A percentile compares a stretch with the other conserved stretches of the same genome.
These are phyloP conservation scores for Malassezia japonica DNA, from an alignment of 1,284 basidiomycete genomes.

Conservation along the genomic window DNA sequence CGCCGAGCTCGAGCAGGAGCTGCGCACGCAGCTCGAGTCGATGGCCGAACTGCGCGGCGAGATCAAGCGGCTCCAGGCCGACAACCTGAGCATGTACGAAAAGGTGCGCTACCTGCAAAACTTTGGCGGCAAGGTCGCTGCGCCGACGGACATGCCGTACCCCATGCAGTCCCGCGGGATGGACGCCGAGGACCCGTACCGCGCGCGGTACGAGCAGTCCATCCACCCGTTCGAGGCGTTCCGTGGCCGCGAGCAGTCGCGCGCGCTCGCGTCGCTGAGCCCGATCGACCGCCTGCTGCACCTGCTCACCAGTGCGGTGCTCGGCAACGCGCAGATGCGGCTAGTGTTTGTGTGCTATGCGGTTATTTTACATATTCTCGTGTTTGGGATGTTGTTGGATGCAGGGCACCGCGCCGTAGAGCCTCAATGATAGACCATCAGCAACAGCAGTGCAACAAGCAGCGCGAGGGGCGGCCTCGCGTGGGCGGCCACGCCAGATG, in stretches of 20 bases:
- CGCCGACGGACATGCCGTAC: slow-evolving; percentile 51
- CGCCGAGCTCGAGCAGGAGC: slow-evolving; percentile 87
- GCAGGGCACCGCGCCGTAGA: slow-evolving; percentile 15
- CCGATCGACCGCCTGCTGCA: slow-evolving; percentile 81
- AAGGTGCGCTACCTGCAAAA: slow-evolving; percentile 41
- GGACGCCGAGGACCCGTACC: slow-evolving; percentile 61
- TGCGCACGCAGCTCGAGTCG: slow-evolving; percentile 82
- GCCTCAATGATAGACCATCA: neutral
- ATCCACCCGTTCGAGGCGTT: slow-evolving; percentile 98
- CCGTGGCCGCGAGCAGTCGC: slow-evolving; percentile 83
- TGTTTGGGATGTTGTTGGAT: slow-evolving; percentile 58
- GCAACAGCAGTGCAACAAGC: neutral
- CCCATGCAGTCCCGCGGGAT: slow-evolving; percentile 27
- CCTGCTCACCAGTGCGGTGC: slow-evolving; percentile 69
- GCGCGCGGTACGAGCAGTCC: slow-evolving; percentile 80
- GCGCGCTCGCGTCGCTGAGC: slow-evolving; percentile 82
- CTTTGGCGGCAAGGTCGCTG: slow-evolving; percentile 14
- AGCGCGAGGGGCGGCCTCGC: neutral
- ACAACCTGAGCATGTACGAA: slow-evolving; percentile 42
- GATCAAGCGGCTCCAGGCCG: slow-evolving; percentile 34
- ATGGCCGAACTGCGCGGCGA: slow-evolving; percentile 61
- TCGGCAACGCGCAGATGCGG: slow-evolving; percentile 63
- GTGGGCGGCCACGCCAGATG: neutral
- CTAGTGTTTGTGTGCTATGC: slow-evolving; percentile 75
- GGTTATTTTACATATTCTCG: slow-evolving; percentile 63